Evolutionary conservation across 2,329 filamentous ascomycete species (phyloP).

Genomic region (Epichloe aotearoae): DNA sequence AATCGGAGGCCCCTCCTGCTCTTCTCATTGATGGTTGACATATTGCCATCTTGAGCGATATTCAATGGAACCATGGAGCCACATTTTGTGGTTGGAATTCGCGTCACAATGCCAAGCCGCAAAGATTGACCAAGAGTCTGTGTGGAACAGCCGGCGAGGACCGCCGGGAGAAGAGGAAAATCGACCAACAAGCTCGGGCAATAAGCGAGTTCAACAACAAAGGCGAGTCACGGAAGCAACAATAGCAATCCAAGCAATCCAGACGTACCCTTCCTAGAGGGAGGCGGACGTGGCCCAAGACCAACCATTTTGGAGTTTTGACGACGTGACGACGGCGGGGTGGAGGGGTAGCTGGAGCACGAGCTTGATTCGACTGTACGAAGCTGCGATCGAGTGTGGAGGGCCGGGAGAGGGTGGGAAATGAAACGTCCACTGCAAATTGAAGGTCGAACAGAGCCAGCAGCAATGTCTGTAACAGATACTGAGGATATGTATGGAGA

Average conservation of each 20-base stretch:
- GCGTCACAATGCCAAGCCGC: conserved; percentile 1
- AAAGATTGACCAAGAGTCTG: neutral
- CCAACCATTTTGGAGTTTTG: conserved; percentile 32
- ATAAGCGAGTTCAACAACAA: neutral
- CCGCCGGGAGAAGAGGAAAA: neutral
- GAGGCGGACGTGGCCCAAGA: conserved; percentile 36
- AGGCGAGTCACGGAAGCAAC: neutral
- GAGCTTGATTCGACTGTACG: conserved; percentile 3
- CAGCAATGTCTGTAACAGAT: neutral
- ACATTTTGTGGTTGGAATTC: neutral
- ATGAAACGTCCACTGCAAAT: neutral
- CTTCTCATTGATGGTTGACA: neutral
- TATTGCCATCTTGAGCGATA: neutral
- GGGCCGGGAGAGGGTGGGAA: neutral
- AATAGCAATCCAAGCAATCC: neutral
- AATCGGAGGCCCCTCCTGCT: neutral
- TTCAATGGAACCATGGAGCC: neutral
- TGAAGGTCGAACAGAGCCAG: neutral
- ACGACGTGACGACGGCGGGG: conserved; percentile 19
- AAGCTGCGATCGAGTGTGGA: neutral
- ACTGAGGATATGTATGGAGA: neutral
- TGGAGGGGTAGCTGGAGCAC: conserved; percentile 21
- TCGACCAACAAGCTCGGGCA: neutral
- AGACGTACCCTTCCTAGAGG: conserved; percentile 53
- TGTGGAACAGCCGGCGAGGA: neutral